Percentiles rank a stretch among this genome's conserved stretches.
Conservation (phyloP, 169 alveolate species). For the Eimeria falciformis region DNA sequence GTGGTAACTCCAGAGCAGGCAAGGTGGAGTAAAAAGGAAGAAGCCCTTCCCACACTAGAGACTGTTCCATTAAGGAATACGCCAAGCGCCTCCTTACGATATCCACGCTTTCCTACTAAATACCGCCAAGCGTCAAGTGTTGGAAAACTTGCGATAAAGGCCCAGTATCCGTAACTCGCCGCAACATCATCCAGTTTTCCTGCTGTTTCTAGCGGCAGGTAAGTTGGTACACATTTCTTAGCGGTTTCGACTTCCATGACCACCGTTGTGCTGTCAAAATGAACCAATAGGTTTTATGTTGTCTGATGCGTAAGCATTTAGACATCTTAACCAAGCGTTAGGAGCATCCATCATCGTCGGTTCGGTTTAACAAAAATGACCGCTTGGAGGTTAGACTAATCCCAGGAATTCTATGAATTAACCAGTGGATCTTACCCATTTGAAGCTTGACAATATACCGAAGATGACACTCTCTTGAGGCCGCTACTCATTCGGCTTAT, state of each 20-base stretch:
- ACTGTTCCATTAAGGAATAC: slow-evolving; percentile 94
- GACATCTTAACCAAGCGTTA: slow-evolving; percentile 95
- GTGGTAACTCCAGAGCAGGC: too few relatives aligned
- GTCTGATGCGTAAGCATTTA: slow-evolving; percentile 93
- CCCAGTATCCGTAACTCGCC: slow-evolving; percentile 93
- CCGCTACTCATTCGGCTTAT: too few relatives aligned
- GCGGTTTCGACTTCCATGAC: slow-evolving; percentile 95
- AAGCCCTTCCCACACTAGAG: too few relatives aligned
- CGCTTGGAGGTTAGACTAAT: slow-evolving; percentile 91
- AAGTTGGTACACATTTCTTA: slow-evolving; percentile 94
- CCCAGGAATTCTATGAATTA: slow-evolving; percentile 80
- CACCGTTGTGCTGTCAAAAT: slow-evolving; percentile 93
- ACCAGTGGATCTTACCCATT: background rate
- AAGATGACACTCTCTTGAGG: background rate
- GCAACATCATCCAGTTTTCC: slow-evolving; percentile 95
- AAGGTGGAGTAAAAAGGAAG: too few relatives aligned
- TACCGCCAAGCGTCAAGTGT: slow-evolving; percentile 77
- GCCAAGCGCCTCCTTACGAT: slow-evolving; percentile 91
- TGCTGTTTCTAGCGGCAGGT: slow-evolving; percentile 95
- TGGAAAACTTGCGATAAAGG: slow-evolving; percentile 81
- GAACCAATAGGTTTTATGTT: slow-evolving; percentile 93
- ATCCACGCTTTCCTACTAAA: slow-evolving; percentile 95
- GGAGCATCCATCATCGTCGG: slow-evolving; percentile 96
- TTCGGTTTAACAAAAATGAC: slow-evolving; percentile 94
- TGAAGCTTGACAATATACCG: background rate